Conservation (phyloP, 1,284 basidiomycete species). For the Apiotrichum siamense region DNA sequence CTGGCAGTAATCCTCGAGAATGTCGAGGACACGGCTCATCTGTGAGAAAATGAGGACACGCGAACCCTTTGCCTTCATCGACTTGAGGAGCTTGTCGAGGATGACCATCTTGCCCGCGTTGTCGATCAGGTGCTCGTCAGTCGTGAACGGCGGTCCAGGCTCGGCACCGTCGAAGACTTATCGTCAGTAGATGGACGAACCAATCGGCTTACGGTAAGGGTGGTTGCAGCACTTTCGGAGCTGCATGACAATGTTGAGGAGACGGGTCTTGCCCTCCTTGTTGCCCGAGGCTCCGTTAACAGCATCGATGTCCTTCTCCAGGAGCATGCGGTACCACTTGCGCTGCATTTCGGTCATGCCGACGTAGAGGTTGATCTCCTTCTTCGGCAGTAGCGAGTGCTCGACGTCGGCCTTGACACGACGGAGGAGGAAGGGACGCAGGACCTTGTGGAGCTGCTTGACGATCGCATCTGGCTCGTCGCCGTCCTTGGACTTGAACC, state of each 20-base stretch:
- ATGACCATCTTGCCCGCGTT: constrained; percentile 98
- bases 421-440: constrained; percentile 88
- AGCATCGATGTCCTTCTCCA: constrained; percentile 98
- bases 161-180: constrained; percentile 81
- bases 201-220: constrained; percentile 49
- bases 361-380: constrained; percentile 98
- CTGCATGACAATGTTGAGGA: constrained; percentile 99
- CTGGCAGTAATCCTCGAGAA: constrained; percentile 94
- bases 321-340: constrained; percentile 91
- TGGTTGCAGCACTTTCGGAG: constrained; percentile 58
- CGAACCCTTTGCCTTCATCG: constrained; percentile 87
- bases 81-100: constrained; percentile 83
- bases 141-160: constrained; percentile 96
- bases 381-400: constrained; percentile 92
- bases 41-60: constrained; percentile 96
- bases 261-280: constrained; percentile 95
- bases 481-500: constrained; percentile 68
- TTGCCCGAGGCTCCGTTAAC: constrained; percentile 94
- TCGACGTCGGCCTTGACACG: constrained; percentile 97
- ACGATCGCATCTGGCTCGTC: constrained; percentile 79
- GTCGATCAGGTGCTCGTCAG: constrained; percentile 91
- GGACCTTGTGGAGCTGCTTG: constrained; percentile 93
- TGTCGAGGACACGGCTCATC: constrained; percentile 94
- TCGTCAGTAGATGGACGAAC: background rate
- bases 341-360: constrained; percentile 97